Conservation (phyloP, 2,329 filamentous ascomycete species). For the Pseudocercospora macadamiae region DNA sequence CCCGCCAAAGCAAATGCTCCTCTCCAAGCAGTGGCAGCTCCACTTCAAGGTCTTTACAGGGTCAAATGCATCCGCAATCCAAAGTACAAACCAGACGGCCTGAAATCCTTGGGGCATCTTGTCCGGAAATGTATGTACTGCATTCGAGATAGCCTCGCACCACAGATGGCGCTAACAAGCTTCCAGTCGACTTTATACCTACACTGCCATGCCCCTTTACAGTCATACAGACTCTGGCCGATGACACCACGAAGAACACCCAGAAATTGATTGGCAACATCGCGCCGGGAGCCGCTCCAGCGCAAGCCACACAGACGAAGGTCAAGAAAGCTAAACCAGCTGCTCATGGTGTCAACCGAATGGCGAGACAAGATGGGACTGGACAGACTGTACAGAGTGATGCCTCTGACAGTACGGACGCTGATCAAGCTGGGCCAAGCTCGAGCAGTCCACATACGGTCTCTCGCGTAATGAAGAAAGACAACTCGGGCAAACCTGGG, state of each 20-base stretch:
- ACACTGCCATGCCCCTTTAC: constrained; percentile 27
- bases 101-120: constrained; percentile 29
- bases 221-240: constrained; percentile 21
- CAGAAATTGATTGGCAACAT: constrained; percentile 6
- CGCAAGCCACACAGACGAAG: constrained; percentile 12
- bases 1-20: neutral
- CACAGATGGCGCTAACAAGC: neutral
- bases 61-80: constrained; percentile 33
- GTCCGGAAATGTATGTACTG: constrained; percentile 29
- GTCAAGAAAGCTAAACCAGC: neutral
- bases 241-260: constrained; percentile 1
- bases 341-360: constrained; percentile 14
- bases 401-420: neutral
- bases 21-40: neutral
- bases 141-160: neutral
- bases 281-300: no score
- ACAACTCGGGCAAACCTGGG: constrained; percentile 23
- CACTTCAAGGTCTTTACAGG: constrained; percentile 26
- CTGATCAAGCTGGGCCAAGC: neutral
- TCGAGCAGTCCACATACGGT: neutral
- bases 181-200: constrained; percentile 25
- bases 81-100: constrained; percentile 25
- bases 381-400: constrained; percentile 5
- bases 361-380: constrained; percentile 14
- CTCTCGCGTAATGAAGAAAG: constrained; percentile 7